Percentiles rank a stretch among this genome's conserved stretches.
These are phyloP conservation scores for Arthrobotrys pseudoclavata DNA, from an alignment of 2,329 filamentous ascomycete species.

Conservation along the genomic window DNA sequence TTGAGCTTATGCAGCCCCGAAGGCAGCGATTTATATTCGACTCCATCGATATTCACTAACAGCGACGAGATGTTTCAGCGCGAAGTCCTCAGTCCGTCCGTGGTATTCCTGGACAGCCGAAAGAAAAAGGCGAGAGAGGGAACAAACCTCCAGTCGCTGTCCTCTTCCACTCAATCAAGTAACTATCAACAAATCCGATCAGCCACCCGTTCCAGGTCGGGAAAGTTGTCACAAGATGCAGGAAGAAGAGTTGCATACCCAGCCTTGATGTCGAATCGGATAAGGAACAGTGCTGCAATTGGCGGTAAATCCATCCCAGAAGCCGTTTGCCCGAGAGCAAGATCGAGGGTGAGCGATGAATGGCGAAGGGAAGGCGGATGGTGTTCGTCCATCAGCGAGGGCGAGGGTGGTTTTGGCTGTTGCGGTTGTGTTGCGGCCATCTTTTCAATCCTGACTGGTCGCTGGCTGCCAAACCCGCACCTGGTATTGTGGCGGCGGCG, in stretches of 20 bases:
- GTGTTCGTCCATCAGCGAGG: conserved; percentile 27
- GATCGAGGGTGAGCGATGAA: conserved; percentile 61
- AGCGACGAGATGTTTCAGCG: conserved; percentile 26
- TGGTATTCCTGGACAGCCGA: neutral
- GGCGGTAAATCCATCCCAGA: conserved; percentile 69
- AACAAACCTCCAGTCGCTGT: conserved; percentile 75
- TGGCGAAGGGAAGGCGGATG: conserved; percentile 51
- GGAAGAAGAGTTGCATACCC: conserved; percentile 72
- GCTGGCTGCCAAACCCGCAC: conserved; percentile 13
- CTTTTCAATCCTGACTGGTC: conserved; percentile 50
- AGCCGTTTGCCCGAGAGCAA: conserved; percentile 57
- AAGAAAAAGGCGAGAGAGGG: conserved; percentile 13
- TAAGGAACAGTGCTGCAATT: conserved; percentile 85
- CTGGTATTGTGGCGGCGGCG: conserved; percentile 7
- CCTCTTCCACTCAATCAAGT: conserved; percentile 89
- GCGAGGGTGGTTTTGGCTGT: conserved; percentile 35
- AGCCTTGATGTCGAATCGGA: conserved; percentile 91
- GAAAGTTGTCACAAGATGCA: conserved; percentile 30
- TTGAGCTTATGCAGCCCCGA: conserved; percentile 91
- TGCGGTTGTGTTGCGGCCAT: conserved; percentile 49
- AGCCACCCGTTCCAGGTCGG: conserved; percentile 29
- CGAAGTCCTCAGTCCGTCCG: conserved; percentile 4
- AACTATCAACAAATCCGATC: conserved; percentile 67
- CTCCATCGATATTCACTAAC: conserved; percentile 75
- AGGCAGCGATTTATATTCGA: conserved; percentile 96